Base-by-base conservation (phyloP, 345 rosid species). In the Brassica juncea region DNA sequence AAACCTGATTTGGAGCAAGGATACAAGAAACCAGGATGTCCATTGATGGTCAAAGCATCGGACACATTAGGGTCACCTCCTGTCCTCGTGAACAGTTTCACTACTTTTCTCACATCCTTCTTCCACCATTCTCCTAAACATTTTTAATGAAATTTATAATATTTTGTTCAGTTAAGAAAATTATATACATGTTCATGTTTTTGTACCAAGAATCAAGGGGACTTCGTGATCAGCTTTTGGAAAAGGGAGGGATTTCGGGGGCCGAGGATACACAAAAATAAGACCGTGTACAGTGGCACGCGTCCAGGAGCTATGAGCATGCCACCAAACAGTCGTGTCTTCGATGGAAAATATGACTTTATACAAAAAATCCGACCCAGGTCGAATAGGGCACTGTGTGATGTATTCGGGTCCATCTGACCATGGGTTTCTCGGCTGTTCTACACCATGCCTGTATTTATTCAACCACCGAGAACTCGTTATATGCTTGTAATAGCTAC, bases 1-100 rank as follows among this genome's bases (percentile, higher is more conserved):
- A 4, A 35, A 78, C 86, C 84, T 76, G 76, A 57, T 62, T 68
- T 34, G 25, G 86, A 82, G 83, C 87, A 81, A 8, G 84, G 77
- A 74, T 77, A 81, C 9, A 73, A 78, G 62, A 83, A 74, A 57
- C 89, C 91, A 6, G 91, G 87, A 63, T 79, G 84, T 60, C 92
- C 86, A 71, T 86, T 88, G 25, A 85, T 85, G 1, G 86, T 88
- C 61, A 81, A 79, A 8, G 88, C 93, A 84, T 89, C 86, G 0
- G 86, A 86, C 15, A 52, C 30, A 30, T 83, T 80, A 0, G 85
- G 82, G 19, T 77, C 59, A 5, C 81, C 84, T 42, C 90, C 88
- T 0, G 80, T 21, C 28, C 5, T 42, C 1, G 0, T 11, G 63
- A 72, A 19, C 27, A 10, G 15, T 3, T 80, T 52, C 35, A 44